Evolutionary conservation across 805 yeast species (phyloP), one percentile per base, ranked within the genome.

Genomic region (Cyberlindnera maritima): DNA sequence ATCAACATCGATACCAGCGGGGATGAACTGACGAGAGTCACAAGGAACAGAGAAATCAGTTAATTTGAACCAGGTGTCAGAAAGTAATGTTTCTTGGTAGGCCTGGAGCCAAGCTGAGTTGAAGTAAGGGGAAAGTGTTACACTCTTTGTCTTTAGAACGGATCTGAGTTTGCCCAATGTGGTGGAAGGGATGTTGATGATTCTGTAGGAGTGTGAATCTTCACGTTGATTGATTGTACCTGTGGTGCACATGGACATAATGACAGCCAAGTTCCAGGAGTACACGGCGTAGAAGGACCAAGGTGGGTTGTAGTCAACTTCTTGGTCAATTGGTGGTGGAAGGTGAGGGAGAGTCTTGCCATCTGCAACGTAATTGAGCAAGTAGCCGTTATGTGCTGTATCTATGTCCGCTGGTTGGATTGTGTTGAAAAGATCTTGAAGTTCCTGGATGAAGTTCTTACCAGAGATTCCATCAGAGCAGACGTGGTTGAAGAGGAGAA

Each of bases 401-500:
- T 39, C 38, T 2, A n/a, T n/a, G 14, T 19, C 18, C 2, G 9
- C 28, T 11, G 36, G 25, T 17, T 6, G 17, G 1, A 7, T 28
- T 4, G 23, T 14, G 34, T 52, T 52, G 19, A 53, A 32, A 19
- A 43, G 34, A 3, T n/a, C 13, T 17, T 41, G 39, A 12, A 58
- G 31, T 33, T 53, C 56, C 19, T 47, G 46, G 15, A 51, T 19
- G 12, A 57, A 41, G 38, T 48, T 32, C 37, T 46, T 54, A 3
- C 50, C 58, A 32, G 50, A 39, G 2, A 48, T 41, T 11, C 59
- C 62, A 40, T 58, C 62, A 10, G 59, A 44, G 11, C 57, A 36
- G 37, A 49, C 50, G 37, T 58, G 62, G 37, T 55, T 57, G 11
- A 56, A 46, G n/a, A 58, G 23, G 36, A 43, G 49, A 1, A 39